Percentiles rank a stretch among this genome's conserved stretches.
phyloP scores from a whole-genome alignment of 192 early-diverging fungal genomes.

The Linnemannia elongata region DNA sequence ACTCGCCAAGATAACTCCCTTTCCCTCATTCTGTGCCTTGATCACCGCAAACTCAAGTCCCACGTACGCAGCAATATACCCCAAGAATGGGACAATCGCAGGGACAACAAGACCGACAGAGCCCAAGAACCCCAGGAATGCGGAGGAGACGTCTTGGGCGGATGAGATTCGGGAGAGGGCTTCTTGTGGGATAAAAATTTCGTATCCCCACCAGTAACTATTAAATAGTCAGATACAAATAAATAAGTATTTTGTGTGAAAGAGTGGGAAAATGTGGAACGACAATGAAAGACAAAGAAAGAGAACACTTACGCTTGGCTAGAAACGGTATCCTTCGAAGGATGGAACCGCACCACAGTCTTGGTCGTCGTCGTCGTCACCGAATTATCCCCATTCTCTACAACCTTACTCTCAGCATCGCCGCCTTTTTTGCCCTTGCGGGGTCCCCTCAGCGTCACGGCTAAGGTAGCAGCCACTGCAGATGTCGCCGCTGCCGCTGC shows the following conservation, averaged over 20 bases:
- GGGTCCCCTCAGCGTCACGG: constrained; percentile 10
- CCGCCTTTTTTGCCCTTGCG: neutral
- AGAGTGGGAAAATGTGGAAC: neutral
- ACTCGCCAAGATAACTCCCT: constrained; percentile 57
- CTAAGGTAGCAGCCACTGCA: constrained; percentile 38
- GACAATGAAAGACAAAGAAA: neutral
- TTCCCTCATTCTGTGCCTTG: constrained; percentile 57
- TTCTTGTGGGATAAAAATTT: constrained; percentile 58
- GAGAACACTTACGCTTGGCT: constrained; percentile 38
- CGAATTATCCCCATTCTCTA: neutral
- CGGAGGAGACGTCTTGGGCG: constrained; percentile 54
- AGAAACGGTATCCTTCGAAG: constrained; percentile 42
- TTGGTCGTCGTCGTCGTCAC: constrained; percentile 13
- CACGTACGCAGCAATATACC: constrained; percentile 61
- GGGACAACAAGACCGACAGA: constrained; percentile 52
- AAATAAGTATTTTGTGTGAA: too few species aligned
- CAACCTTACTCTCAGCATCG: neutral
- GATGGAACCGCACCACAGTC: constrained; percentile 32
- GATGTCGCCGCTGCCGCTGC: constrained; percentile 49
- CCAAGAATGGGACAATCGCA: constrained; percentile 57
- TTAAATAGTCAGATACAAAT: neutral
- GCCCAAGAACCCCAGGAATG: constrained; percentile 57
- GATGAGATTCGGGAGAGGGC: constrained; percentile 55
- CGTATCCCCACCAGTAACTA: constrained; percentile 63
- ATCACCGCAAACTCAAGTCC: constrained; percentile 60